Conservation (phyloP, 805 yeast genomes). For the Sungouiozyma intestinalis region DNA sequence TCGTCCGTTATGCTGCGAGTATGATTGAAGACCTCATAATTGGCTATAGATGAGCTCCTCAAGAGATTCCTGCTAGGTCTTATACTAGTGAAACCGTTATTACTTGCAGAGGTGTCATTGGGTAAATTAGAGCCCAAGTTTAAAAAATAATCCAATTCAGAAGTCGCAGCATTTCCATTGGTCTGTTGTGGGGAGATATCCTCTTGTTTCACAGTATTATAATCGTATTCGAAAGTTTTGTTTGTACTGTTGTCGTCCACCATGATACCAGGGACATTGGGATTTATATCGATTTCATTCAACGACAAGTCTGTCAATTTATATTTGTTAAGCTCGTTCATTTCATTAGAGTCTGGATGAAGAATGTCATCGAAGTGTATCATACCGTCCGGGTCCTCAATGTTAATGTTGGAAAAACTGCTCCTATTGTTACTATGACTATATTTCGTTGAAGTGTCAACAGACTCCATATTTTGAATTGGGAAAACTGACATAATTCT, state of each 20-base stretch:
- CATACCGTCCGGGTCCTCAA: background rate
- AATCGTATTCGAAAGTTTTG: background rate
- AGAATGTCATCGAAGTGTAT: background rate
- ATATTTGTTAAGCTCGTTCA: background rate
- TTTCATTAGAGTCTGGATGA: background rate
- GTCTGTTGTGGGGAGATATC: background rate
- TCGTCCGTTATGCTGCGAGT: background rate
- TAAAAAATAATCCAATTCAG: background rate
- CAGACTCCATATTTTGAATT: background rate
- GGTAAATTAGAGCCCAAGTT: background rate
- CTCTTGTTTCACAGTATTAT: background rate
- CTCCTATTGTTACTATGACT: background rate
- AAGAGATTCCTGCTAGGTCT: background rate
- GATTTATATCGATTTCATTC: background rate
- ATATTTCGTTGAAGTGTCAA: background rate
- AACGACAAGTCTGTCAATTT: background rate
- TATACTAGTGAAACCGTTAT: too few species aligned
- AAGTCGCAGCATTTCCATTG: background rate
- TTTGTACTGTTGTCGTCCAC: background rate
- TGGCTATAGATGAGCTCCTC: background rate
- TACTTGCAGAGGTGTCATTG: too few species aligned
- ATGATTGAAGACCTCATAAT: background rate
- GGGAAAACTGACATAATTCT: background rate
- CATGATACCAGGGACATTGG: background rate
- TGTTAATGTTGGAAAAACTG: background rate